Evolutionary conservation across 257 asterid genomes (phyloP).

Genomic region (Apocynum venetum): DNA sequence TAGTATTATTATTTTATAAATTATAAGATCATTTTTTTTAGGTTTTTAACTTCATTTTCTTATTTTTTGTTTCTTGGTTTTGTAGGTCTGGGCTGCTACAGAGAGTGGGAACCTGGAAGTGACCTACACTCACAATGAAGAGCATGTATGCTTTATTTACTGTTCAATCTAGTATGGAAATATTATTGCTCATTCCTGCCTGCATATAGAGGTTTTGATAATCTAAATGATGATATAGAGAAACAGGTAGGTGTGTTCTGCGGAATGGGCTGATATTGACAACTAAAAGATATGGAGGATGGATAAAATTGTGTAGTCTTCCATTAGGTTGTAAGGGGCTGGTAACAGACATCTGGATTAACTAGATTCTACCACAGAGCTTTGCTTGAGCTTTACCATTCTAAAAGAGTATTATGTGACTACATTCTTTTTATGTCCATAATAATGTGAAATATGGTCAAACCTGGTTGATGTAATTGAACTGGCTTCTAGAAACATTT

Average conservation of each 20-base stretch:
- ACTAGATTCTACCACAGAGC: background rate
- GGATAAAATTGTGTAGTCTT: background rate
- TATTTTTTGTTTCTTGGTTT: slow-evolving; percentile 17
- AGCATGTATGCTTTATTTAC: slow-evolving; percentile 53
- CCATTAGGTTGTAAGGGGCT: background rate
- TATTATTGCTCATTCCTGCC: background rate
- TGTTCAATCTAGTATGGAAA: background rate
- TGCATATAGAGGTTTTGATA: background rate
- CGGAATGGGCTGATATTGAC: background rate
- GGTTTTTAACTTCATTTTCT: slow-evolving; percentile 6
- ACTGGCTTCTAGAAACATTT: background rate
- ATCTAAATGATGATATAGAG: background rate
- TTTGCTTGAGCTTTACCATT: background rate
- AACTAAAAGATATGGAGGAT: background rate
- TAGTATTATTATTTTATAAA: background rate
- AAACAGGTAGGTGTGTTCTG: background rate
- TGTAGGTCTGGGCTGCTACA: slow-evolving; percentile 83
- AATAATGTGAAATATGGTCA: background rate
- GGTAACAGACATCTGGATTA: background rate
- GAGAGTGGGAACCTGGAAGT: slow-evolving; percentile 87
- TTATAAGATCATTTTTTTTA: background rate
- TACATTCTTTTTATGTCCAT: background rate
- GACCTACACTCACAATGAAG: slow-evolving; percentile 82
- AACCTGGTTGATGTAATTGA: background rate
- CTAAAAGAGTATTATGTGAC: background rate